Percentiles rank a stretch among this genome's conserved stretches.
phyloP scores from a whole-genome alignment of 257 asterid species.

The Przewalskia tangutica region DNA sequence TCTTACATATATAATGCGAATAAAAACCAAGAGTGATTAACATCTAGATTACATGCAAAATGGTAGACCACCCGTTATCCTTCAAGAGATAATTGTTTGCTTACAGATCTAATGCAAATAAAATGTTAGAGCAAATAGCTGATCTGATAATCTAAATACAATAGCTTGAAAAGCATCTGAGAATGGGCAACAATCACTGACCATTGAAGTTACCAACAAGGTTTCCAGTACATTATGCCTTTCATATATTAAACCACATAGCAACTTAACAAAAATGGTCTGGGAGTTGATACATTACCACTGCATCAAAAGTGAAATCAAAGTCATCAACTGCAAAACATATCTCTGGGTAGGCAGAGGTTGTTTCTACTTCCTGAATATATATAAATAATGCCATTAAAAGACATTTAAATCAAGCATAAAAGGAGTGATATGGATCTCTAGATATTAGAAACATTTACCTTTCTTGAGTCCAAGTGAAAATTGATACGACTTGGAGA shows the following conservation, averaged over 20 bases:
- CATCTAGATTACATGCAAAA: background rate
- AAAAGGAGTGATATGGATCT: background rate
- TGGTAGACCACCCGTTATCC: background rate
- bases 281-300: slow-evolving; percentile 43
- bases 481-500: slow-evolving; percentile 96
- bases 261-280: background rate
- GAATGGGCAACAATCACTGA: background rate
- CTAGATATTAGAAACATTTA: slow-evolving; percentile 23
- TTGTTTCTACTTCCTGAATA: slow-evolving; percentile 84
- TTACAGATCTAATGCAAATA: background rate
- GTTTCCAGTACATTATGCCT: background rate
- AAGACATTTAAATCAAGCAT: slow-evolving; percentile 7
- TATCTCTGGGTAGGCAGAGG: slow-evolving; percentile 92
- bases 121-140: background rate
- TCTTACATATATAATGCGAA: background rate
- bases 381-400: slow-evolving; percentile 11
- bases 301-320: slow-evolving; percentile 96
- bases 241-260: background rate
- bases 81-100: background rate
- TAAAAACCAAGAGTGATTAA: background rate
- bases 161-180: background rate
- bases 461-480: slow-evolving; percentile 97
- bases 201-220: background rate
- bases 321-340: slow-evolving; percentile 98
- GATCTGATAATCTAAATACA: background rate